These are phyloP conservation scores for Skeletonema menzelii DNA, from an alignment of 108 stramenopile genomes.

Conservation along the genomic window DNA sequence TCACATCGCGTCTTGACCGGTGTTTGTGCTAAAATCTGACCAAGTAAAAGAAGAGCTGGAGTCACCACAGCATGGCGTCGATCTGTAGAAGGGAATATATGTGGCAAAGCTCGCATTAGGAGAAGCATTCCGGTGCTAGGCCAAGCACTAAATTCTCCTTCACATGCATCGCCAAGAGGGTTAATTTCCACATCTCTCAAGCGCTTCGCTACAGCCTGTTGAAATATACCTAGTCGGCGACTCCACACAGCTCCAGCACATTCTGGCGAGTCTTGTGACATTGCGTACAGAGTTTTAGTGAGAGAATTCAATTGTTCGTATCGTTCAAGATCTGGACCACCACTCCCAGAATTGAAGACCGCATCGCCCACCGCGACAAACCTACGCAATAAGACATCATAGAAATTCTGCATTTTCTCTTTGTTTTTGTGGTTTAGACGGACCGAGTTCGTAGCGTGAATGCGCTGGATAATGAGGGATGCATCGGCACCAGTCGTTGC, in stretches of 20 bases:
- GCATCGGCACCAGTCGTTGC: slow-evolving; percentile 81
- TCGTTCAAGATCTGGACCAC: slow-evolving; percentile 73
- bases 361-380: slow-evolving; percentile 91
- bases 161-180: slow-evolving; percentile 50
- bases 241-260: slow-evolving; percentile 84
- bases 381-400: slow-evolving; percentile 88
- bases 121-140: slow-evolving; percentile 85
- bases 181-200: slow-evolving; percentile 68
- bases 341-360: slow-evolving; percentile 68
- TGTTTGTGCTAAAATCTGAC: slow-evolving; percentile 85
- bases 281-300: slow-evolving; percentile 68
- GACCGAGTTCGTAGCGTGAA: slow-evolving; percentile 80
- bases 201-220: slow-evolving; percentile 86
- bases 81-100: slow-evolving; percentile 94
- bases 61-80: slow-evolving; percentile 88
- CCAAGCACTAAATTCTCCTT: slow-evolving; percentile 73
- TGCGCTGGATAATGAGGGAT: slow-evolving; percentile 81
- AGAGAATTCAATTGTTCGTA: slow-evolving; percentile 72
- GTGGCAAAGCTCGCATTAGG: slow-evolving; percentile 75
- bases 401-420: slow-evolving; percentile 94
- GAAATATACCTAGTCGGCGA: slow-evolving; percentile 78
- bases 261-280: slow-evolving; percentile 88
- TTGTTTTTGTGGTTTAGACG: slow-evolving; percentile 85
- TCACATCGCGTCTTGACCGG: slow-evolving; percentile 75
- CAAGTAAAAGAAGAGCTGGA: slow-evolving; percentile 78